Base-by-base conservation (phyloP, 108 stramenopile genomes). In the Schizochytrium sp. region DNA sequence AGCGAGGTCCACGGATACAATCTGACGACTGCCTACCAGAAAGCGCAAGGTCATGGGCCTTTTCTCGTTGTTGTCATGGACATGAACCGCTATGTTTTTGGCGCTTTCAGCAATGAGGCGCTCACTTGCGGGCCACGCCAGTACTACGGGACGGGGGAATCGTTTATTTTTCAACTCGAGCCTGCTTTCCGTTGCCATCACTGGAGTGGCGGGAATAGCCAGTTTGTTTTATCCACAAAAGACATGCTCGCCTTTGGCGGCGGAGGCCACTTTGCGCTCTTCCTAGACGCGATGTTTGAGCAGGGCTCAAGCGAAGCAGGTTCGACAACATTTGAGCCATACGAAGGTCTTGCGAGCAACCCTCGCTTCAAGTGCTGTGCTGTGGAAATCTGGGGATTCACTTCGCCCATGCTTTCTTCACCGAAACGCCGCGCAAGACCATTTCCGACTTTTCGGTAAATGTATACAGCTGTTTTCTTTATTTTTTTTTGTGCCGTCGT, bases 1-100 rank as follows among this genome's bases (percentile, higher is more conserved):
- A 83, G 48, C n/a, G 76, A 83, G 25, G 5, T 83, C n/a, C 76
- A 83, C 51, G 76, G 76, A 43, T 83, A 83, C 51, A 83, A 83
- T 23, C 28, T 83, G 18, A 47, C 45, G 48, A 83, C 76, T 12
- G 48, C 51, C 19, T 83, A 83, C 23, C 76, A 83, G 51, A 47
- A 53, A 53, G 76, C 76, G 45, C 48, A 47, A 34, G 51, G 51
- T 45, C 25, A 53, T 3, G 76, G 76, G 48, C 76, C 76, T 6
- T 83, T 83, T 83, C n/a, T 83, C 51, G 16, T 83, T 53, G 76
- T 34, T 14, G 76, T 83, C 2, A 83, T 83, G 76, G 76, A 83
- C 76, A 83, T 83, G 76, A 83, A 83, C 51, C 45, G 76, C 48
- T 47, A 47, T 3, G 76, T 83, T 10, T 83, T 83, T 34, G 76